Evolutionary conservation across 768 basidiomycete genomes (phyloP).

Genomic region (Stropharia rugosoannulata): DNA sequence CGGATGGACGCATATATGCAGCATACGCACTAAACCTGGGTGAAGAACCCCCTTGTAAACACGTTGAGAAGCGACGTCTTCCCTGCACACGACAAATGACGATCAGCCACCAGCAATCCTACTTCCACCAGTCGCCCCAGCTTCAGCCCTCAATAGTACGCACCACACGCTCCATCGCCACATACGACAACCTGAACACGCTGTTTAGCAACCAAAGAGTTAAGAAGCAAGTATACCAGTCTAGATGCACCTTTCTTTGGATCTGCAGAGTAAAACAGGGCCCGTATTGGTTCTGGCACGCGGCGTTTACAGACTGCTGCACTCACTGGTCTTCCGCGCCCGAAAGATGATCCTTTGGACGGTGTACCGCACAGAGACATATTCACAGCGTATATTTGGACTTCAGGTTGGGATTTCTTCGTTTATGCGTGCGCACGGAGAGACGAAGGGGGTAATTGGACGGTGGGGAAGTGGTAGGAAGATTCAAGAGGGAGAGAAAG

Average conservation of each 20-base stretch:
- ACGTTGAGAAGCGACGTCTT: slow-evolving; percentile 88
- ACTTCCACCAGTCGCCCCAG: background rate
- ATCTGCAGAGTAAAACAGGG: slow-evolving; percentile 28
- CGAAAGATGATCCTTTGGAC: slow-evolving; percentile 51
- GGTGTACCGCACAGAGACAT: slow-evolving; percentile 62
- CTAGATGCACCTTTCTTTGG: slow-evolving; percentile 42
- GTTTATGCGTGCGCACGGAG: background rate
- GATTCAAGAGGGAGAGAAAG: background rate
- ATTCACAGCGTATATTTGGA: background rate
- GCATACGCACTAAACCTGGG: slow-evolving; percentile 75
- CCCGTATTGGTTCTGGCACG: background rate
- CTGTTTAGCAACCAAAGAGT: slow-evolving; percentile 6
- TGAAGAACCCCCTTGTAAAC: slow-evolving; percentile 90
- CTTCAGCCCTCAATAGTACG: slow-evolving; percentile 22
- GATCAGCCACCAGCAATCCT: slow-evolving; percentile 14
- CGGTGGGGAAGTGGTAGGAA: slow-evolving; percentile 7
- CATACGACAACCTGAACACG: slow-evolving; percentile 72
- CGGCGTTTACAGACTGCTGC: background rate
- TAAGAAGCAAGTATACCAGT: background rate
- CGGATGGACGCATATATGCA: background rate
- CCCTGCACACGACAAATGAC: slow-evolving; percentile 38
- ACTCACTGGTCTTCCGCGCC: slow-evolving; percentile 52
- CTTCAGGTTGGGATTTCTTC: background rate
- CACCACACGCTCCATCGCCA: slow-evolving; percentile 95
- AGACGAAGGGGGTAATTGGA: background rate